phyloP scores from a whole-genome alignment of 352 stramenopile species.

The Pseudoperonospora humuli region DNA sequence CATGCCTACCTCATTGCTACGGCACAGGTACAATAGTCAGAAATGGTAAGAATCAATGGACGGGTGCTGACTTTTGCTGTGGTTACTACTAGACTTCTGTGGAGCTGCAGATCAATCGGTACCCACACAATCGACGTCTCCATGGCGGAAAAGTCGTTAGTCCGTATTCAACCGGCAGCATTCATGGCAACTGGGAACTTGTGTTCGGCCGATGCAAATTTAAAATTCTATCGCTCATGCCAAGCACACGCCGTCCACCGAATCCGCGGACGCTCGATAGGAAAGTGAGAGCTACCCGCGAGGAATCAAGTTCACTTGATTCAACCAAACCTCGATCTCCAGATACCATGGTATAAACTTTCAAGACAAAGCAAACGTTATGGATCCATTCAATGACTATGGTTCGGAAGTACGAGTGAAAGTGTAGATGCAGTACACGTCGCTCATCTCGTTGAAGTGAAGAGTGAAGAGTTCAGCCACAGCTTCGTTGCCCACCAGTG shows the following conservation, averaged over 20 bases:
- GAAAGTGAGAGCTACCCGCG: constrained; percentile 3
- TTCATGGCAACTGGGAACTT: constrained; percentile 73
- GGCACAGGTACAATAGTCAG: constrained; percentile 45
- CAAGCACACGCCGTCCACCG: constrained; percentile 35
- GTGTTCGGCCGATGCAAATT: constrained; percentile 58
- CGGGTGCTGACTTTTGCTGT: background rate
- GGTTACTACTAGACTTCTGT: constrained; percentile 56
- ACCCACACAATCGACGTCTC: constrained; percentile 34
- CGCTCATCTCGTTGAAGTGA: constrained; percentile 88
- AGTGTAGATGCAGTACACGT: constrained; percentile 84
- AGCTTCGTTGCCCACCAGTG: constrained; percentile 57
- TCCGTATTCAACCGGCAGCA: constrained; percentile 50
- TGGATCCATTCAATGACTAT: constrained; percentile 21
- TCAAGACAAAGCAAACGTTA: constrained; percentile 5
- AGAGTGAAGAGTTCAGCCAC: constrained; percentile 68
- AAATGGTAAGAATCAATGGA: background rate
- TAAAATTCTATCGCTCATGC: constrained; percentile 53
- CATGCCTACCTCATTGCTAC: constrained; percentile 67
- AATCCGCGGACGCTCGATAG: constrained; percentile 16
- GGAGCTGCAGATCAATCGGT: constrained; percentile 76
- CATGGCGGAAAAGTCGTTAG: constrained; percentile 47
- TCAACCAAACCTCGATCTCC: constrained; percentile 4
- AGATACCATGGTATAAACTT: constrained; percentile 12
- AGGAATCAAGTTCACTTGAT: background rate
- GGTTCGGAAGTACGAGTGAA: constrained; percentile 40